Conservation (phyloP, 2,329 filamentous ascomycete species). For the Penicillium sp. region DNA sequence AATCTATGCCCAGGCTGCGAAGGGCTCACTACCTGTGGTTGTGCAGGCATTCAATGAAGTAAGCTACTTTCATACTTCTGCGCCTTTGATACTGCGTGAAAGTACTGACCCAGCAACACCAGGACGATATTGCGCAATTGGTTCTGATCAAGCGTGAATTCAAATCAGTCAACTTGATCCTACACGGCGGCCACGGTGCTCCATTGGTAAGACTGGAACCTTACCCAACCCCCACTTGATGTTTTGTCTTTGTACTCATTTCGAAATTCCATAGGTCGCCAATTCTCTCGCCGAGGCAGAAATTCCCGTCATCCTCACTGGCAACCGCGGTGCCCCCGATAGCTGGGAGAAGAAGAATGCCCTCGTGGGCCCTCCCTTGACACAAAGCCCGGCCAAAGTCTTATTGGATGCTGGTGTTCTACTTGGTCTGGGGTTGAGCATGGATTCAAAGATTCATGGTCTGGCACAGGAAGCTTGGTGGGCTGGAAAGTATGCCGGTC, state of each 20-base stretch:
- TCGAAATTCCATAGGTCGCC: background rate
- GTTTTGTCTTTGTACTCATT: background rate
- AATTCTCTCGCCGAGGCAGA: background rate
- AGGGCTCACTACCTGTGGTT: background rate
- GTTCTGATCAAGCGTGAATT: background rate
- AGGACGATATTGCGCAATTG: background rate
- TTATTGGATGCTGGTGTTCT: background rate
- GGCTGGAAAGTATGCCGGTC: background rate
- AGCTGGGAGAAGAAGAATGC: background rate
- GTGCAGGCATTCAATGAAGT: background rate
- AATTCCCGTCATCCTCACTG: background rate
- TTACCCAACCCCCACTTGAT: background rate
- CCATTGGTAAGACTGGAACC: background rate
- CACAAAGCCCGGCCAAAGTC: background rate
- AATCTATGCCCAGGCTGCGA: background rate
- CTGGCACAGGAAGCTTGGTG: background rate
- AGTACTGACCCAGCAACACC: background rate
- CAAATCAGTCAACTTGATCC: background rate
- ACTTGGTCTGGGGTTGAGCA: background rate
- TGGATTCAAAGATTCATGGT: background rate
- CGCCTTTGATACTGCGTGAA: background rate
- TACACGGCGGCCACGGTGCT: background rate
- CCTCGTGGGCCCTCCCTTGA: background rate
- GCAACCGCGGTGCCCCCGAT: background rate
- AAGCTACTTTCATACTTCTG: background rate